These are phyloP conservation scores for Euphrasia confusa DNA, from an alignment of 257 asterid species.

Conservation along the genomic window DNA sequence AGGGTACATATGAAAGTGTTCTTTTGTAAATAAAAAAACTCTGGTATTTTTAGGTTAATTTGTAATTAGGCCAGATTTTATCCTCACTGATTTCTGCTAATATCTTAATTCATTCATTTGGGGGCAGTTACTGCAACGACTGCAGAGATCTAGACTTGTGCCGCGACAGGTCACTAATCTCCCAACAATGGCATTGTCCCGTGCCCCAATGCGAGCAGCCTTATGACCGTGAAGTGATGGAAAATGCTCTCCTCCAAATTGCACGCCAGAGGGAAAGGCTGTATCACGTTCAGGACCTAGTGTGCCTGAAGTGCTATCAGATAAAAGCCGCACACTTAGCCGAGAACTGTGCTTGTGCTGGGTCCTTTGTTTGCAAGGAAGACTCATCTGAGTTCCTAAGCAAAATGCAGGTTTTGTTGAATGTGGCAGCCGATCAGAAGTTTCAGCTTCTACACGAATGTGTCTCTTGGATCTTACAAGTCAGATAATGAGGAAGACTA, in stretches of 20 bases:
- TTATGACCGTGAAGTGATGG: slow-evolving; percentile 75
- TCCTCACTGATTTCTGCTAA: neutral
- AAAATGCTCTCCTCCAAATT: slow-evolving; percentile 76
- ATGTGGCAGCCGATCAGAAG: slow-evolving; percentile 63
- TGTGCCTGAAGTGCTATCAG: slow-evolving; percentile 83
- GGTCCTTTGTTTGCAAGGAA: slow-evolving; percentile 82
- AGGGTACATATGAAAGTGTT: no score
- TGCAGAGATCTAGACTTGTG: slow-evolving; percentile 84
- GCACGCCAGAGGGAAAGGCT: slow-evolving; percentile 81
- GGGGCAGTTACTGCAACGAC: slow-evolving; percentile 84
- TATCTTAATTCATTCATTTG: neutral
- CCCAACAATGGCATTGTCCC: slow-evolving; percentile 77
- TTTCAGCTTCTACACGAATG: slow-evolving; percentile 76
- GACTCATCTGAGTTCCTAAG: slow-evolving; percentile 46
- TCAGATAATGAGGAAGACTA: slow-evolving; percentile 20
- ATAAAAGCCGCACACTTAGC: slow-evolving; percentile 84
- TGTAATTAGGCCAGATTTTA: neutral
- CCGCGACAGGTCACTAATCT: slow-evolving; percentile 50
- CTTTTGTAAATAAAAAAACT: no score
- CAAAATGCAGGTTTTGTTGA: slow-evolving; percentile 63
- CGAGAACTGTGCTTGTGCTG: slow-evolving; percentile 79
- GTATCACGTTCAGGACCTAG: slow-evolving; percentile 86
- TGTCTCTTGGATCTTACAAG: slow-evolving; percentile 67
- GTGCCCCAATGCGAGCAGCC: slow-evolving; percentile 88
- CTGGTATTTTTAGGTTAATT: neutral